Evolutionary conservation across 768 basidiomycete species (phyloP), one percentile per base, ranked within the genome.

Genomic region (Suillus sp.): DNA sequence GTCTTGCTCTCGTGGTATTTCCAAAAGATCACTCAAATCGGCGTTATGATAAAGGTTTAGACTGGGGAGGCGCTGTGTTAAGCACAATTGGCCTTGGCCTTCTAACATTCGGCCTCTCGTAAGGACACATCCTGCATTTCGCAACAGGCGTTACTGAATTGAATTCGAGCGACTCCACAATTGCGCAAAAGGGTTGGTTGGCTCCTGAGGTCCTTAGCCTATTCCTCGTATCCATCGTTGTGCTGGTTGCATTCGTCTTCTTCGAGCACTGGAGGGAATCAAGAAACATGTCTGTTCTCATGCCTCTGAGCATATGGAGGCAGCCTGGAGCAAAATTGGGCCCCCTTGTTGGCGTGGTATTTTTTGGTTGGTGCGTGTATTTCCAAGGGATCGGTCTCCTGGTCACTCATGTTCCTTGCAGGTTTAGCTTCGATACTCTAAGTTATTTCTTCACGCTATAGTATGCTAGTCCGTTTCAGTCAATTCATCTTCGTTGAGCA

Each of bases 81-180:
- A 78, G 77, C 56, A 71, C 71, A 18, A 62, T 68, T 2, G 77
- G 77, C 8, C 64, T 78, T 43, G 77, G 71, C n/a, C 66, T 78
- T 25, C 67, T 78, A 7, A 74, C 71, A 22, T 78, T 73, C 56
- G 73, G 74, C 42, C 70, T 78, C 18, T 74, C 74, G 77, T 78
- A 37, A 55, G 75, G 67, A 45, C 25, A 30, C 32, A 11, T 43
- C 5, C 18, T 45, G 48, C 3, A 35, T 32, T 48, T 58, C 13
- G 14, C 18, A 30, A 35, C 59, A 22, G 59, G n/a, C 32, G 35
- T 61, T 56, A 48, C 55, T 65, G 27, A 63, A 47, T 16, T 30
- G 11, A 16, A 14, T 55, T 35, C 9, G 40, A 75, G 74, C 18
- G 74, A 75, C 57, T 76, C 75, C 4, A 74, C 74, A 3, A 66